A percentile compares a stretch with the other conserved stretches of the same genome.
phyloP scores from a whole-genome alignment of 352 stramenopile genomes.

The Thraustochytrium striatum region DNA sequence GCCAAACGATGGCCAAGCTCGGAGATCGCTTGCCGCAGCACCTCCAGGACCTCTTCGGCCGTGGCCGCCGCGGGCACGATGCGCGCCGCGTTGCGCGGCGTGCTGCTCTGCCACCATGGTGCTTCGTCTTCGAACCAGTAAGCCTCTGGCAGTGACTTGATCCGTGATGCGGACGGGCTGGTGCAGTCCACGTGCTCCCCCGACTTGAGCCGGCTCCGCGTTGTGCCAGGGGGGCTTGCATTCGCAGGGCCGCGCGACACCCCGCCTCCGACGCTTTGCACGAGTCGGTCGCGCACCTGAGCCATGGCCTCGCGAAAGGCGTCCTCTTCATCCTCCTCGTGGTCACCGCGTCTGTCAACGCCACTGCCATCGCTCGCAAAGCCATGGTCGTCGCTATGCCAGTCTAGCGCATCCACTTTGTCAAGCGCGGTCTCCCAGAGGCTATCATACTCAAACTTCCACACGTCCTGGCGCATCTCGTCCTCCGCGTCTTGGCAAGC shows the following conservation, averaged over 20 bases:
- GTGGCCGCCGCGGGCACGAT: conserved; percentile 1
- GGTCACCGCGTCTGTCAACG: neutral
- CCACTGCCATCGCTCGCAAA: neutral
- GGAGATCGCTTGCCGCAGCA: neutral
- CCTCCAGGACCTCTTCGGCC: neutral
- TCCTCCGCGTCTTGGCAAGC: neutral
- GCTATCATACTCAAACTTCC: conserved; percentile 9
- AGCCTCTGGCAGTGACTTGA: conserved; percentile 13
- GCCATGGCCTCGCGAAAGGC: conserved; percentile 18
- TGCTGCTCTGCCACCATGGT: conserved; percentile 3
- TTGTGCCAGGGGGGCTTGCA: neutral
- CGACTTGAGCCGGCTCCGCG: conserved; percentile 7
- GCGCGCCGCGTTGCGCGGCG: neutral
- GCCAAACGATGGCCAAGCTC: neutral
- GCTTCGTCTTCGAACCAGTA: conserved; percentile 39
- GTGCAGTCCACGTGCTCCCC: neutral
- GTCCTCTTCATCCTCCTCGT: conserved; percentile 7
- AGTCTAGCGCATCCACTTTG: neutral
- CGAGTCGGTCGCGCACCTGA: conserved; percentile 9
- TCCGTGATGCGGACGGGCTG: neutral
- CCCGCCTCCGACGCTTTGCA: neutral
- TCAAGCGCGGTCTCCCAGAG: neutral
- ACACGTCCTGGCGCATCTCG: neutral
- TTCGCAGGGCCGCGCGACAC: neutral
- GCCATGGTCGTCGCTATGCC: neutral